A percentile compares a stretch with the other conserved stretches of the same genome.
These are phyloP conservation scores for Fraxinus sp. DNA, from an alignment of 305 asterid genomes.

Conservation along the genomic window DNA sequence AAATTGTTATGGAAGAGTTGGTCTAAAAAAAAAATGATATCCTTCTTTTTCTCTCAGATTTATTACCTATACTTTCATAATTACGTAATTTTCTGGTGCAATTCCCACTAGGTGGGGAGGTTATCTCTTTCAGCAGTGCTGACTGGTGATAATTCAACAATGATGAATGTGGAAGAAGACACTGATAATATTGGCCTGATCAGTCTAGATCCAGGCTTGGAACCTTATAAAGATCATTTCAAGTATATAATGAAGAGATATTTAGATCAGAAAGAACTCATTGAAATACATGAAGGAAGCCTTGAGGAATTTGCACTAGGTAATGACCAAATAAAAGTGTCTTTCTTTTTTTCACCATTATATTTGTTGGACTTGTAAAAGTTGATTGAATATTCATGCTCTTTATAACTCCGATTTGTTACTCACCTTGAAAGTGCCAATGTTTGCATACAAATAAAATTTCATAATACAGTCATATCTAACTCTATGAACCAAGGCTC, in stretches of 20 bases:
- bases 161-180: constrained; percentile 44
- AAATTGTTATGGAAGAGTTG: background rate
- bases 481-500: background rate
- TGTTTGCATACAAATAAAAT: background rate
- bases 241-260: constrained; percentile 60
- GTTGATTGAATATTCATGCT: constrained; percentile 10
- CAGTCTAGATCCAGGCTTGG: constrained; percentile 59
- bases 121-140: constrained; percentile 48
- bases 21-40: background rate
- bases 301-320: constrained; percentile 86
- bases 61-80: constrained; percentile 15
- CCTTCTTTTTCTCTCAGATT: constrained; percentile 10
- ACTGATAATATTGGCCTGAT: constrained; percentile 52
- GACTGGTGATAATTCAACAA: constrained; percentile 41
- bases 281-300: constrained; percentile 70
- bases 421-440: background rate
- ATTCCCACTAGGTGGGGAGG: constrained; percentile 42
- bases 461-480: background rate
- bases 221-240: constrained; percentile 72
- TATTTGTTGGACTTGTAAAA: constrained; percentile 13
- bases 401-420: background rate
- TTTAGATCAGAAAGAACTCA: constrained; percentile 61
- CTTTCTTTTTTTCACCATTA: background rate
- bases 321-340: constrained; percentile 36
- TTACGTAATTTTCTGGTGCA: constrained; percentile 13